phyloP scores from a whole-genome alignment of 2,329 filamentous ascomycete species.

The Parasarocladium wereldwijsianum region DNA sequence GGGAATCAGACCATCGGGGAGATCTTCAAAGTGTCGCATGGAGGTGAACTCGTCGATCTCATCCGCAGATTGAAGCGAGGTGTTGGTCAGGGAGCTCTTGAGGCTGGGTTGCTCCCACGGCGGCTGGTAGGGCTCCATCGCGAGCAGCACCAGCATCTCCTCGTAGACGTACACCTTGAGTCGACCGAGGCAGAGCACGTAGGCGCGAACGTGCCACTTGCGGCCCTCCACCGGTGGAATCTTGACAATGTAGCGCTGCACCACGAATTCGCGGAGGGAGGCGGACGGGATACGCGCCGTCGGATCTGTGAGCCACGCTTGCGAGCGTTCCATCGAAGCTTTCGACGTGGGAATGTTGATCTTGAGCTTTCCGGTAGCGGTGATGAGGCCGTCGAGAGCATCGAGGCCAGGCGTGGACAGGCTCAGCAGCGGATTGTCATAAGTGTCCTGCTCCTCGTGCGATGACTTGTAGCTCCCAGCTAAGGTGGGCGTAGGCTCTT shows the following conservation, averaged over 20 bases:
- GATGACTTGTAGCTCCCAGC: too few relatives aligned
- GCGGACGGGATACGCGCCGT: slow-evolving; percentile 20
- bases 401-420: slow-evolving; percentile 13
- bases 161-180: slow-evolving; percentile 22
- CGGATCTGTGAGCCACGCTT: slow-evolving; percentile 14
- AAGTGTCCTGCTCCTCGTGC: slow-evolving; percentile 7
- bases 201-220: slow-evolving; percentile 23
- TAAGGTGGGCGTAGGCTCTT: neutral
- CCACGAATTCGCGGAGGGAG: slow-evolving; percentile 22
- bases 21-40: slow-evolving; percentile 20
- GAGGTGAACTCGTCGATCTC: slow-evolving; percentile 16
- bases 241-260: slow-evolving; percentile 20
- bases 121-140: slow-evolving; percentile 18
- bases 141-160: slow-evolving; percentile 21
- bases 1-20: slow-evolving; percentile 14
- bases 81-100: slow-evolving; percentile 21
- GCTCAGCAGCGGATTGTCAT: slow-evolving; percentile 8
- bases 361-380: slow-evolving; percentile 11
- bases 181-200: slow-evolving; percentile 20
- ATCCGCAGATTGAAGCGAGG: slow-evolving; percentile 19
- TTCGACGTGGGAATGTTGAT: slow-evolving; percentile 3
- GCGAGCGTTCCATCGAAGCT: slow-evolving; percentile 4
- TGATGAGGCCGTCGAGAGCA: slow-evolving; percentile 17
- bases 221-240: slow-evolving; percentile 16
- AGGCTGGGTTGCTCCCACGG: slow-evolving; percentile 20